Percentiles rank a stretch among this genome's conserved stretches.
These are phyloP conservation scores for Arbutus unedo DNA, from an alignment of 148 eudicot species.

Conservation along the genomic window DNA sequence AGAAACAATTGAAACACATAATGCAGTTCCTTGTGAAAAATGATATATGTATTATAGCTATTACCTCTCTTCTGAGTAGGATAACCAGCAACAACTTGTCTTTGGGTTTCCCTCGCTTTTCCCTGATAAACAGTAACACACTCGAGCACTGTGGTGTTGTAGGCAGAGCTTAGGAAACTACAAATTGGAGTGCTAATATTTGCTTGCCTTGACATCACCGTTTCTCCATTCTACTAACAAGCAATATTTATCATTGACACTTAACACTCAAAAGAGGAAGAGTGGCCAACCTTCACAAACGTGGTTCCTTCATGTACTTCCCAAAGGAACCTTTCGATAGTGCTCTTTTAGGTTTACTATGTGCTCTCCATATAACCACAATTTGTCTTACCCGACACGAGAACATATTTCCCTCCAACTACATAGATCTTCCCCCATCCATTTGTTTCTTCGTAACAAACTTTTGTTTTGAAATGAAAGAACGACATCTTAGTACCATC, in stretches of 20 bases:
- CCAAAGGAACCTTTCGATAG: not conserved
- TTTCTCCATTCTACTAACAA: not conserved
- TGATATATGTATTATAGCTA: not conserved
- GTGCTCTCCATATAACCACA: not conserved
- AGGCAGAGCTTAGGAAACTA: not conserved
- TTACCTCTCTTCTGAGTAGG: conserved; percentile 30
- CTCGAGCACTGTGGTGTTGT: not conserved
- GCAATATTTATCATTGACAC: not conserved
- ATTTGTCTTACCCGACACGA: not conserved
- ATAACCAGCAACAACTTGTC: conserved; percentile 19
- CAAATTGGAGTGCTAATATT: not conserved
- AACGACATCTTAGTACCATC: not conserved
- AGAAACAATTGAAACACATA: conserved; percentile 13
- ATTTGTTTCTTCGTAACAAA: not conserved
- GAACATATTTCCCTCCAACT: not conserved
- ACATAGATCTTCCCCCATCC: not conserved
- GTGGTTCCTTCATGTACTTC: not conserved
- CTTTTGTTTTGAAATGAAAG: not conserved
- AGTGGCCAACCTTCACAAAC: not conserved
- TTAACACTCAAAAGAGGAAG: not conserved
- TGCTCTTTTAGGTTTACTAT: not conserved
- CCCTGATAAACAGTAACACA: conserved; percentile 35
- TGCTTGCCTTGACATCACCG: not conserved
- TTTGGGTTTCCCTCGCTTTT: conserved; percentile 16
- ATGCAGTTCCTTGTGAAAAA: not conserved